These are phyloP conservation scores for Ophiostoma sp. DNA, from an alignment of 2,329 filamentous ascomycete genomes.

Conservation along the genomic window DNA sequence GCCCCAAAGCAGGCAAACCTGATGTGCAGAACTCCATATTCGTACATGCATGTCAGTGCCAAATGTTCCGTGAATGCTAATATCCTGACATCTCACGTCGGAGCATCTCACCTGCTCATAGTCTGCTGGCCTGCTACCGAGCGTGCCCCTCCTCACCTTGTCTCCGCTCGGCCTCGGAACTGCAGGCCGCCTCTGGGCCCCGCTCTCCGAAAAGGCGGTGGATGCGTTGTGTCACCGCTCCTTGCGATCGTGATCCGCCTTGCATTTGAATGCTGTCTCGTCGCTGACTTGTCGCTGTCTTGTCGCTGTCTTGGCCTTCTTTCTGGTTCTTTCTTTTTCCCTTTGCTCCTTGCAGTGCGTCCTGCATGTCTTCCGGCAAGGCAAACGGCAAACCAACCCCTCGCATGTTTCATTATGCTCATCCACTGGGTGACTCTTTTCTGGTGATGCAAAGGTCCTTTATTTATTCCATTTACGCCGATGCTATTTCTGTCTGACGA, in stretches of 20 bases:
- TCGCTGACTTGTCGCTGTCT: background rate
- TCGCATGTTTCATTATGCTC: conserved; percentile 7
- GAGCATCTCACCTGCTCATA: too few species aligned
- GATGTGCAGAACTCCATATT: background rate
- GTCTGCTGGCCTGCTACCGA: background rate
- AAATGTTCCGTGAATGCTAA: too few species aligned
- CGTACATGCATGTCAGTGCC: too few species aligned
- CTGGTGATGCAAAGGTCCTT: background rate
- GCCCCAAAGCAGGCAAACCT: background rate
- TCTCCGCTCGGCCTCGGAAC: conserved; percentile 12
- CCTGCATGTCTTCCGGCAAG: background rate
- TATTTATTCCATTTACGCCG: background rate
- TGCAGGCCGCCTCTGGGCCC: background rate
- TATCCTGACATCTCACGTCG: too few species aligned
- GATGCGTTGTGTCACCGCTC: conserved; percentile 11
- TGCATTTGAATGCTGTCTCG: background rate
- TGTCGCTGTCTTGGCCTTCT: background rate
- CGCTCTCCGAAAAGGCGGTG: conserved; percentile 20
- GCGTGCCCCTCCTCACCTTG: background rate
- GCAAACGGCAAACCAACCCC: background rate
- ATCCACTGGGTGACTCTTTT: background rate
- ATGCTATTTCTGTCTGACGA: conserved; percentile 4
- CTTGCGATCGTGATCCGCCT: background rate
- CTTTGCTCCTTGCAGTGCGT: background rate
- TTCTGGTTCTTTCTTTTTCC: background rate